These are phyloP conservation scores for Cyberlindnera euphorbiiphila DNA, from an alignment of 805 yeast genomes.

Conservation along the genomic window DNA sequence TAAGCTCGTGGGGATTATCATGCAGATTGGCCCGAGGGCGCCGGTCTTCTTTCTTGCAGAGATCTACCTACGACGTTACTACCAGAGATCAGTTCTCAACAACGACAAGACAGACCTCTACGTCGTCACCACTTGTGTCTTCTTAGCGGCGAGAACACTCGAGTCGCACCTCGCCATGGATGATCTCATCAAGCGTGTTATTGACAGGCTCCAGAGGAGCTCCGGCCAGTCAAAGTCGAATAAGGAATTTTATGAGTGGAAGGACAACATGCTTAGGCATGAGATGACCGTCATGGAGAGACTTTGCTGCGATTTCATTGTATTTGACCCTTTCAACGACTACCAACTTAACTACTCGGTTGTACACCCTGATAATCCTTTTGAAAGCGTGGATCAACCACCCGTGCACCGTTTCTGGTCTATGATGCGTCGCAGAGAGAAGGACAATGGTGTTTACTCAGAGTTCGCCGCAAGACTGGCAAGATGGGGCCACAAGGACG, in stretches of 20 bases:
- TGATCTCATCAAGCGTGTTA: not conserved
- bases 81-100: slow-evolving; percentile 13
- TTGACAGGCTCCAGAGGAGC: not conserved
- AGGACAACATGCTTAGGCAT: slow-evolving; percentile 15
- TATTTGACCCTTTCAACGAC: slow-evolving; percentile 17
- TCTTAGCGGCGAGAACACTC: slow-evolving; percentile 21
- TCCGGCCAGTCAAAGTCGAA: not conserved
- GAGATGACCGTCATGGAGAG: slow-evolving; percentile 23
- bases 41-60: slow-evolving; percentile 8
- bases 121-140: slow-evolving; percentile 12
- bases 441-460: not conserved
- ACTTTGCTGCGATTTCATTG: slow-evolving; percentile 24
- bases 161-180: slow-evolving; percentile 17
- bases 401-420: slow-evolving; percentile 9
- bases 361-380: slow-evolving; percentile 3
- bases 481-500: slow-evolving; percentile 11
- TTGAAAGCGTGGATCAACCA: not conserved
- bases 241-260: slow-evolving; percentile 16
- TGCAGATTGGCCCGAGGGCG: not conserved
- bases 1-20: slow-evolving; percentile 1
- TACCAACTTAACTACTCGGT: slow-evolving; percentile 1
- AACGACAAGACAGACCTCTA: slow-evolving; percentile 1
- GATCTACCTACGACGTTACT: slow-evolving; percentile 21
- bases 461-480: not conserved
- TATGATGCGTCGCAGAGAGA: not conserved